phyloP scores from a whole-genome alignment of 1,284 basidiomycete species.

The Coniferiporia sulphurascens region DNA sequence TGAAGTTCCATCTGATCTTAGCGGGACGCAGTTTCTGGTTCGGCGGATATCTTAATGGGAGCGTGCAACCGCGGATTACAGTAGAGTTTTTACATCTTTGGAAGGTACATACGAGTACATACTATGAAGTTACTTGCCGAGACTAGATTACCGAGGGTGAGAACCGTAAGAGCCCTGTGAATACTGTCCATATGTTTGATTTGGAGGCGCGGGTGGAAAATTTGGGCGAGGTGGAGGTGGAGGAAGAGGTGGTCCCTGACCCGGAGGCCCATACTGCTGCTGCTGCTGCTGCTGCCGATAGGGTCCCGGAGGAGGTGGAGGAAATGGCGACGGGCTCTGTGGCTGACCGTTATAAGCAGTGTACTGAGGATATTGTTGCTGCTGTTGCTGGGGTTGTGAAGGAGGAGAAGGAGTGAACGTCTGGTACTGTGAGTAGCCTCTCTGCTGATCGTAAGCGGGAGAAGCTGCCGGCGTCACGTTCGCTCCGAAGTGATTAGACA shows the following conservation, averaged over 20 bases:
- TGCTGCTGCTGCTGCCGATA: slow-evolving; percentile 22
- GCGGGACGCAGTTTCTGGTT: background rate
- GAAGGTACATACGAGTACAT: background rate
- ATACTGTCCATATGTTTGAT: slow-evolving; percentile 10
- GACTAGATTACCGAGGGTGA: slow-evolving; percentile 4
- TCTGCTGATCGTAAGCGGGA: slow-evolving; percentile 11
- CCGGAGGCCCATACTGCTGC: slow-evolving; percentile 13
- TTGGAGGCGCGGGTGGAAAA: slow-evolving; percentile 7
- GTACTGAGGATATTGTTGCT: slow-evolving; percentile 21
- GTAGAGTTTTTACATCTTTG: background rate
- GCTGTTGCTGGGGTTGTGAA: slow-evolving; percentile 16
- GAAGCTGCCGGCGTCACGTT: slow-evolving; percentile 11
- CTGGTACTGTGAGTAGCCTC: slow-evolving; percentile 17
- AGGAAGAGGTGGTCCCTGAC: background rate
- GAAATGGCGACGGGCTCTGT: slow-evolving; percentile 12
- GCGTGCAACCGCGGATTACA: background rate
- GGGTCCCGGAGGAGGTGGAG: slow-evolving; percentile 24
- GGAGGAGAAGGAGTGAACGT: slow-evolving; percentile 29
- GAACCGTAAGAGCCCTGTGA: slow-evolving; percentile 3
- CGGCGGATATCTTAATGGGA: background rate
- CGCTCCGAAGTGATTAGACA: slow-evolving; percentile 8
- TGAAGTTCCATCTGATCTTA: too few relatives aligned
- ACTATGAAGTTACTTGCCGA: background rate
- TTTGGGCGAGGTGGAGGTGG: background rate
- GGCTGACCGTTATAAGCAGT: slow-evolving; percentile 16